Evolutionary conservation across 192 early-diverging fungal species (phyloP).

Genomic region (Coemansia umbellata): DNA sequence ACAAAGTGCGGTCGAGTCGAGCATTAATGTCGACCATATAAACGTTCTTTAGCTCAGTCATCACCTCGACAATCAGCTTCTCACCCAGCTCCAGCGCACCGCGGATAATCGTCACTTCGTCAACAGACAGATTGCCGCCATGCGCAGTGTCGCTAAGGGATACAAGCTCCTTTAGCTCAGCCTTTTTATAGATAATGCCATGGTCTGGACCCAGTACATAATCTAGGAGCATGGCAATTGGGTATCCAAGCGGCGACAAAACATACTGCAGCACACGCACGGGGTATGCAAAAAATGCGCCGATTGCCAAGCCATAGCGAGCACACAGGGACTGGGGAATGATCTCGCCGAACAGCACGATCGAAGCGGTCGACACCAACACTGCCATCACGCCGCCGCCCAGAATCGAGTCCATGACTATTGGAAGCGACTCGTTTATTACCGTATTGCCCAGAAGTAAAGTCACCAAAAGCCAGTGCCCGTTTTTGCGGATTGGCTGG

Average conservation of each 20-base stretch:
- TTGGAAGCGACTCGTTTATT: constrained; percentile 91
- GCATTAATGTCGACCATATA: constrained; percentile 64
- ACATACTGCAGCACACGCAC: constrained; percentile 65
- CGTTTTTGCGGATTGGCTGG: constrained; percentile 81
- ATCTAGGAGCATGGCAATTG: constrained; percentile 84
- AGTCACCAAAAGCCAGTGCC: constrained; percentile 92
- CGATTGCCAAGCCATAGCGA: constrained; percentile 82
- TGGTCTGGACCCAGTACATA: constrained; percentile 76
- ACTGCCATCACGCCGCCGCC: constrained; percentile 83
- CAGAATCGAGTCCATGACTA: constrained; percentile 73
- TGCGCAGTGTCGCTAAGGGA: constrained; percentile 66
- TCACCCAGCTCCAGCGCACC: constrained; percentile 74
- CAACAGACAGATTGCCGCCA: constrained; percentile 65
- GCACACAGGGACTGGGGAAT: constrained; percentile 91
- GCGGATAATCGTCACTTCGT: constrained; percentile 78
- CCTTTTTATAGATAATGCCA: constrained; percentile 83
- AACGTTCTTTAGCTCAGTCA: constrained; percentile 68
- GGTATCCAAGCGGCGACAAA: constrained; percentile 69
- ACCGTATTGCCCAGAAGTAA: constrained; percentile 90
- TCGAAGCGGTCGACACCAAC: constrained; percentile 78
- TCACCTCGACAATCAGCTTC: constrained; percentile 62
- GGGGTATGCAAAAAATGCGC: constrained; percentile 80
- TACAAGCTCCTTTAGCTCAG: constrained; percentile 74
- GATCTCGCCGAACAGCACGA: constrained; percentile 96
- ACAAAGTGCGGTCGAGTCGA: constrained; percentile 52